Conservation (phyloP, 192 early-diverging fungal genomes). For the Dispira simplex region DNA sequence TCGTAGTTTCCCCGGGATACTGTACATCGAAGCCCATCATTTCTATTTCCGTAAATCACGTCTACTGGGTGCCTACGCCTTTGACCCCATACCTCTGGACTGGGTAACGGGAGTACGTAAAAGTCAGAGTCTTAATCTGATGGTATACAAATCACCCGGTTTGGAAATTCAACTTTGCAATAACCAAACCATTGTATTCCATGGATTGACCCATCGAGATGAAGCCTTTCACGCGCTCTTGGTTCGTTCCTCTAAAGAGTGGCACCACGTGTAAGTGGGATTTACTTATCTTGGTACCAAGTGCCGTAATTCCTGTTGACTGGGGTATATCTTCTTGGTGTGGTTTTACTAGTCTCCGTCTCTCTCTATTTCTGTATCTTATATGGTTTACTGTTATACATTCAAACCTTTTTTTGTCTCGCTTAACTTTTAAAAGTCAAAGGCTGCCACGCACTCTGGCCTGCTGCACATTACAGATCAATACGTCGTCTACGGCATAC, state of each 20-base stretch:
- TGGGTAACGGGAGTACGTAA: slow-evolving; percentile 9
- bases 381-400: too few relatives aligned
- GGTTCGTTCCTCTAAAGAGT: background rate
- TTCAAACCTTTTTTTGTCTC: too few relatives aligned
- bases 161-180: slow-evolving; percentile 20
- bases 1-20: slow-evolving; percentile 19
- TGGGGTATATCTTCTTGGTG: background rate
- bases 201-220: slow-evolving; percentile 20
- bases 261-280: background rate
- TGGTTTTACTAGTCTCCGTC: too few relatives aligned
- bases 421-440: too few relatives aligned
- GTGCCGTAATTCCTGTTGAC: background rate
- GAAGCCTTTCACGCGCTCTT: slow-evolving; percentile 20
- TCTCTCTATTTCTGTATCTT: too few relatives aligned
- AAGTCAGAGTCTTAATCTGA: slow-evolving; percentile 18
- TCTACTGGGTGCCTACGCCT: background rate
- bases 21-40: slow-evolving; percentile 16
- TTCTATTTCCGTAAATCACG: slow-evolving; percentile 17
- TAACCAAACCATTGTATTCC: slow-evolving; percentile 14
- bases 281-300: background rate
- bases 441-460: too few relatives aligned
- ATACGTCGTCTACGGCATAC: too few relatives aligned
- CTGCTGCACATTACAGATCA: too few relatives aligned
- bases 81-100: slow-evolving; percentile 5
- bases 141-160: slow-evolving; percentile 19